A percentile compares a stretch with the other conserved stretches of the same genome.
These are phyloP conservation scores for Xenoacremonium recifei DNA, from an alignment of 2,329 filamentous ascomycete species.

Conservation along the genomic window DNA sequence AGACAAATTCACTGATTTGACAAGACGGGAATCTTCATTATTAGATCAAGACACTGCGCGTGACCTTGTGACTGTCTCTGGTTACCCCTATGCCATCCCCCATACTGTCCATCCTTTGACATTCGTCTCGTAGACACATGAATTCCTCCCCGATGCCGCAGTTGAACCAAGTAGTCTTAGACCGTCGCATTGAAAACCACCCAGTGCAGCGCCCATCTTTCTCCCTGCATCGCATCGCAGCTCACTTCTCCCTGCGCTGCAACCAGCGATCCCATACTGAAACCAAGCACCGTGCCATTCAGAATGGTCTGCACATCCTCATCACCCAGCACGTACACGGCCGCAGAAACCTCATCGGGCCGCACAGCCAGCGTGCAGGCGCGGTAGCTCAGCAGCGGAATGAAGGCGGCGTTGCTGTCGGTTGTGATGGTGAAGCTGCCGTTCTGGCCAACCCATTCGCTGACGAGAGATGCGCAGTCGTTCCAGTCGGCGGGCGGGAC, in stretches of 20 bases:
- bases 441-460: slow-evolving; percentile 26
- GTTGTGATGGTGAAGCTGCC: slow-evolving; percentile 28
- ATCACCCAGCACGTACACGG: slow-evolving; percentile 23
- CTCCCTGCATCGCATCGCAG: slow-evolving; percentile 14
- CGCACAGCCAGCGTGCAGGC: slow-evolving; percentile 10
- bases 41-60: too few relatives aligned
- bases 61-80: too few relatives aligned
- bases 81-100: too few relatives aligned
- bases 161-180: too few relatives aligned
- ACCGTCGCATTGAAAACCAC: slow-evolving; percentile 11
- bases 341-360: slow-evolving; percentile 3
- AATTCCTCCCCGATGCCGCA: too few relatives aligned
- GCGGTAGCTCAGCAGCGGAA: slow-evolving; percentile 10
- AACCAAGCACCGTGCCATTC: slow-evolving; percentile 15
- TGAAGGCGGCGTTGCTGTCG: slow-evolving; percentile 12
- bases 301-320: slow-evolving; percentile 21
- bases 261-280: slow-evolving; percentile 17
- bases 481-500: slow-evolving; percentile 27
- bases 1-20: too few relatives aligned
- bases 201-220: slow-evolving; percentile 19
- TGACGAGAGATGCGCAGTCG: slow-evolving; percentile 31
- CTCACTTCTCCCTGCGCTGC: slow-evolving; percentile 19
- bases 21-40: too few relatives aligned
- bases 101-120: too few relatives aligned
- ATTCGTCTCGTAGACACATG: too few relatives aligned